phyloP scores from a whole-genome alignment of 2,329 filamentous ascomycete species.

The Ophiostoma piceae region DNA sequence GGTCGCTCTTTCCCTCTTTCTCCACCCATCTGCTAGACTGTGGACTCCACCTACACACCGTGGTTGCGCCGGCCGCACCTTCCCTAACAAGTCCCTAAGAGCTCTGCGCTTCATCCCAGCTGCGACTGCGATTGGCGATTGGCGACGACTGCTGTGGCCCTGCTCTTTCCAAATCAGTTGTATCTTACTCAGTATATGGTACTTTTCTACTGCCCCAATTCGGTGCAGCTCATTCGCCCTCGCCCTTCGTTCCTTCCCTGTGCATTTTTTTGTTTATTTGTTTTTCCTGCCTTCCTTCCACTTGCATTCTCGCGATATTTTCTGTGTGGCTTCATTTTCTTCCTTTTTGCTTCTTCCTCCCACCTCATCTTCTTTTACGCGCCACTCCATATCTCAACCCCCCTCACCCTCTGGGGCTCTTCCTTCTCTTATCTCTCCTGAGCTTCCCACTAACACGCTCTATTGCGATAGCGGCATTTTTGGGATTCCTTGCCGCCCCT shows the following conservation, averaged over 20 bases:
- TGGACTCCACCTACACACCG: slow-evolving; percentile 12
- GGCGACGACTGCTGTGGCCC: background rate
- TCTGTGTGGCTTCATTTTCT: background rate
- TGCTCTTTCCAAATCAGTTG: background rate
- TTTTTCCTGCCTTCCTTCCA: background rate
- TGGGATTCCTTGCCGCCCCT: slow-evolving; percentile 7
- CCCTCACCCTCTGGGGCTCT: background rate
- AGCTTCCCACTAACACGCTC: slow-evolving; percentile 13
- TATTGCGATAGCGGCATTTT: slow-evolving; percentile 21
- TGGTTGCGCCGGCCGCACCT: slow-evolving; percentile 14
- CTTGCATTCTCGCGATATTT: background rate
- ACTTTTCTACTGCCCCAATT: background rate
- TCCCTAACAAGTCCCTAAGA: background rate
- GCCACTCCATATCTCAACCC: background rate
- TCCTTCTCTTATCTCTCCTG: slow-evolving; percentile 1
- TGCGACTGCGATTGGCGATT: background rate
- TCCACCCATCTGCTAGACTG: background rate
- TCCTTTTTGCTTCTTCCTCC: background rate
- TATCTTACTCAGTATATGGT: background rate
- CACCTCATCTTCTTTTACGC: background rate
- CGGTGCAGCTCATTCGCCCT: slow-evolving; percentile 4
- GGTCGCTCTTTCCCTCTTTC: background rate
- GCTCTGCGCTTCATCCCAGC: background rate
- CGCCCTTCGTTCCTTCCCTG: background rate
- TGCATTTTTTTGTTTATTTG: background rate